These are phyloP conservation scores for Tillandsia fasciculata DNA, from an alignment of 176 grass and related monocot species.

Conservation along the genomic window DNA sequence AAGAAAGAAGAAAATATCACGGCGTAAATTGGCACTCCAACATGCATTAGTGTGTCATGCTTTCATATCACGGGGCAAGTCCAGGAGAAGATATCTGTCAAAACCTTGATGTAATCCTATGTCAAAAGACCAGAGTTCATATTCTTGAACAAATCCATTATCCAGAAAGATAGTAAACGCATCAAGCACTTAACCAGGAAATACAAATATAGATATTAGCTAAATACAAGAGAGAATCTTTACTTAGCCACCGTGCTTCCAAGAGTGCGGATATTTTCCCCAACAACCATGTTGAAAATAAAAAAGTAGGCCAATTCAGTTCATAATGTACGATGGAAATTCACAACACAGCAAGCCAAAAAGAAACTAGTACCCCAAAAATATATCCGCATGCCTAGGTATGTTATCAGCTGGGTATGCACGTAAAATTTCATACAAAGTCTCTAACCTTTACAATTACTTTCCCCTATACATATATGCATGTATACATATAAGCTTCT, in stretches of 20 bases:
- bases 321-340: too few species aligned
- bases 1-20: background rate
- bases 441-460: background rate
- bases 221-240: background rate
- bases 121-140: background rate
- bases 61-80: background rate
- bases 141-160: background rate
- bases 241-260: background rate
- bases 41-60: background rate
- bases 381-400: background rate
- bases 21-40: background rate
- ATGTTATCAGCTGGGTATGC: background rate
- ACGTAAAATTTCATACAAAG: background rate
- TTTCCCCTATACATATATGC: background rate
- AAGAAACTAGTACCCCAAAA: background rate
- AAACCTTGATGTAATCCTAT: background rate
- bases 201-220: background rate
- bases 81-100: background rate
- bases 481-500: background rate
- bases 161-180: background rate
- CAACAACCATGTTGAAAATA: background rate
- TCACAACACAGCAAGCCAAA: too few species aligned
- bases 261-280: background rate
- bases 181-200: background rate
- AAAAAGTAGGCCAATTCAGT: background rate